These are phyloP conservation scores for Tanacetum coccineum DNA, from an alignment of 129 eudicot genomes.

Conservation along the genomic window DNA sequence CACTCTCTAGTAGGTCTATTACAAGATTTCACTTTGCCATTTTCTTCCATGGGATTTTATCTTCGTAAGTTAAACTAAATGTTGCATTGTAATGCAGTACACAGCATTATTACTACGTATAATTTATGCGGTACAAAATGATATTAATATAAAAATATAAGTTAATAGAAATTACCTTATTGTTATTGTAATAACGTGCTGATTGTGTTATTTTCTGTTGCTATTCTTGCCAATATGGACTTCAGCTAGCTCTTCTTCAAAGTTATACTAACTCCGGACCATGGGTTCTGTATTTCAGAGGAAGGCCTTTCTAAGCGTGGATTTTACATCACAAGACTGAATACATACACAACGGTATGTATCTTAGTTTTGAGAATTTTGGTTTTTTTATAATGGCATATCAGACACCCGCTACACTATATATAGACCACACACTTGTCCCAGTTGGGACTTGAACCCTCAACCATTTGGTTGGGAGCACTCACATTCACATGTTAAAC, in stretches of 20 bases:
- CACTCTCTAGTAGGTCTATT: conserved; percentile 1
- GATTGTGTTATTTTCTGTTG: neutral
- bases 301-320: conserved; percentile 86
- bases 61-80: neutral
- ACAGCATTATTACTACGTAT: neutral
- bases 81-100: neutral
- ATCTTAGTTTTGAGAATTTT: conserved; percentile 17
- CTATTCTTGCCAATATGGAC: neutral
- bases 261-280: conserved; percentile 22
- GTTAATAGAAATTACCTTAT: neutral
- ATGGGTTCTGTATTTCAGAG: conserved; percentile 46
- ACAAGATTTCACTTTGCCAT: conserved; percentile 10
- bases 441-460: too few species aligned
- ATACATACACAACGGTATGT: conserved; percentile 84
- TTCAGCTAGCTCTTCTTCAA: neutral
- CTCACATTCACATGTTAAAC: too few species aligned
- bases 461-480: too few species aligned
- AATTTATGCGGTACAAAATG: neutral
- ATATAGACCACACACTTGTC: too few species aligned
- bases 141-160: conserved; percentile 2
- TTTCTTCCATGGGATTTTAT: conserved; percentile 12
- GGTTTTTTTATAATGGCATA: neutral
- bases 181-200: neutral
- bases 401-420: too few species aligned
- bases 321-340: conserved; percentile 72